Base-by-base conservation (phyloP, 495 filamentous ascomycete genomes). In the Aspergillus carlsbadensis region DNA sequence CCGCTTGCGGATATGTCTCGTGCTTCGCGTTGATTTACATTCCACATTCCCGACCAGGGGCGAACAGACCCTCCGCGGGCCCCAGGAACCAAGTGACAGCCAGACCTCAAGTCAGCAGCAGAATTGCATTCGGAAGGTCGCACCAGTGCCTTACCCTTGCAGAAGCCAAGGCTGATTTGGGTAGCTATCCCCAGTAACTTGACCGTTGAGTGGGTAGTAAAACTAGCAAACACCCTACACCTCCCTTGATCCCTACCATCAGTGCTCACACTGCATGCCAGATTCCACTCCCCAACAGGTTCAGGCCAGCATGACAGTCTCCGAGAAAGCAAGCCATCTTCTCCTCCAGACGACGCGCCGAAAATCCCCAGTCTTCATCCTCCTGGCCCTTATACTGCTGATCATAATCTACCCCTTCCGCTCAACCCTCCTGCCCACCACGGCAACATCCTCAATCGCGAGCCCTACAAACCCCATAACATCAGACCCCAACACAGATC, bases 81-180 rank as follows among this genome's bases (percentile, higher is more conserved):
- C 17, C 22, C 17, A 6, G 7, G 13, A 43, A 14, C 39, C 39
- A 20, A 10, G 18, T n/a, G 17, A 15, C 44, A 47, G 41, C 3
- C 8, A 48, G 34, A 8, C 3, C 3, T 29, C 26, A 29, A 29
- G 4, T 29, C 26, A 29, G 26, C 8, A 29, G 26, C 8, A 29
- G 26, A 29, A 4, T 29, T 50, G 47, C 20, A 1, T 26, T 39
- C 47, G 47, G 47, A 50, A 49, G 35, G 46, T 37, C 46, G 31
- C 13, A 14, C 13, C 14, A 1, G 5, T 1, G 13, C 20, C 24
- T 14, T 5, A 15, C 18, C 7, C 15, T 15, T n/a, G n/a, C n/a
- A n/a, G n/a, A n/a, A n/a, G n/a, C n/a, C n/a, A n/a, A n/a, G n/a
- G n/a, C n/a, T n/a, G n/a, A n/a, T n/a, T n/a, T n/a, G n/a, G n/a